These are phyloP conservation scores for Chlorophyllum brunneum DNA, from an alignment of 768 basidiomycete genomes.

Conservation along the genomic window DNA sequence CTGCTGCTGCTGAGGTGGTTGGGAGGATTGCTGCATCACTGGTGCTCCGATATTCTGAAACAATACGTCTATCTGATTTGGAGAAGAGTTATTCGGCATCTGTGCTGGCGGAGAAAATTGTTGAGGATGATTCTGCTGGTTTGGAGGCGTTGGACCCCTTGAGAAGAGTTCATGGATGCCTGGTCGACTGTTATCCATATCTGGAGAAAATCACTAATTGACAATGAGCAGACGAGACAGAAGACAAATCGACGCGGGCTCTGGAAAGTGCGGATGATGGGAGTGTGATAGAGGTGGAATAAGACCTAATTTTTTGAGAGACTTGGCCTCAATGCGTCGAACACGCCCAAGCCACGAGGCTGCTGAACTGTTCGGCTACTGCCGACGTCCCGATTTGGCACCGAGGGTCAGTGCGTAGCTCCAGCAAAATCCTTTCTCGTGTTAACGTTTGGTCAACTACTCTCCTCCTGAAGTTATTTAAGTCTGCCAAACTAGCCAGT, in stretches of 20 bases:
- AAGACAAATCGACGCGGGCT: not conserved
- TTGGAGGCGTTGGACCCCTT: slow-evolving; percentile 49
- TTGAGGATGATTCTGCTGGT: slow-evolving; percentile 20
- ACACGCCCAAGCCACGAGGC: slow-evolving; percentile 49
- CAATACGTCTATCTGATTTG: slow-evolving; percentile 63
- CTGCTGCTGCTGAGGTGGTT: slow-evolving; percentile 6
- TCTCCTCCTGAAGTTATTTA: too few species aligned
- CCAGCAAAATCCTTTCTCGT: too few species aligned
- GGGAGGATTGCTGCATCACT: slow-evolving; percentile 31
- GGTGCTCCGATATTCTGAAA: slow-evolving; percentile 51
- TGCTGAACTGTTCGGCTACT: slow-evolving; percentile 23
- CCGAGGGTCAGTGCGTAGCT: slow-evolving; percentile 11
- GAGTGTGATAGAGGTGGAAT: slow-evolving; percentile 11
- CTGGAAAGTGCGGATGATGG: slow-evolving; percentile 3
- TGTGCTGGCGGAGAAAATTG: slow-evolving; percentile 25
- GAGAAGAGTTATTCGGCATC: slow-evolving; percentile 40
- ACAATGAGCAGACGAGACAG: not conserved
- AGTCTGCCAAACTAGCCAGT: too few species aligned
- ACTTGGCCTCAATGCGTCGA: slow-evolving; percentile 11
- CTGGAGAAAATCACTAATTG: slow-evolving; percentile 12
- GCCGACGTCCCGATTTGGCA: slow-evolving; percentile 18
- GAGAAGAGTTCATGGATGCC: slow-evolving; percentile 52
- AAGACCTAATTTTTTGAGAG: slow-evolving; percentile 20
- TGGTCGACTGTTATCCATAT: slow-evolving; percentile 29
- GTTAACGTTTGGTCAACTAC: too few species aligned